Percentiles rank a stretch among this genome's conserved stretches.
Conservation (phyloP, 768 basidiomycete species). For the Amanita molliuscula region DNA sequence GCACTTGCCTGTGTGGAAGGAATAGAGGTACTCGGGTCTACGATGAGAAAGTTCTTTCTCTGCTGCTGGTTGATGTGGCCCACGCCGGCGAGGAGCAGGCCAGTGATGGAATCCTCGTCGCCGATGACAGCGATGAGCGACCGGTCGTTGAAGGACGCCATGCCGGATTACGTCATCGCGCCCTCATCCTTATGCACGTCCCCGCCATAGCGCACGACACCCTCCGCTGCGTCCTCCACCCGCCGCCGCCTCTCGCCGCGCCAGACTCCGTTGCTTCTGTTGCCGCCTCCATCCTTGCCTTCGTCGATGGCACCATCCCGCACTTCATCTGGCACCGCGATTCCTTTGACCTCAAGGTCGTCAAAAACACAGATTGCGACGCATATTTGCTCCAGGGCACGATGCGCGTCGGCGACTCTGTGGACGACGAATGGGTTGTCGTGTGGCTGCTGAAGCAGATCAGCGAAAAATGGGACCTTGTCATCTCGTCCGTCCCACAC, state of each 20-base stretch:
- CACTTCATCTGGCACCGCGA: conserved; percentile 80
- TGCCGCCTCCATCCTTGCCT: conserved; percentile 54
- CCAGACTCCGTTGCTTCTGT: conserved; percentile 52
- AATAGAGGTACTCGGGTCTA: conserved; percentile 66
- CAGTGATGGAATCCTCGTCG: conserved; percentile 99
- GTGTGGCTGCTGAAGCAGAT: conserved; percentile 84
- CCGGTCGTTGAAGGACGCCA: conserved; percentile 60
- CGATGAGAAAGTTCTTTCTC: conserved; percentile 97
- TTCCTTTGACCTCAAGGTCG: conserved; percentile 67
- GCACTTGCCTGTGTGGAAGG: neutral
- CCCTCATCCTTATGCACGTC: no score
- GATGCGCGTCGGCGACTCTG: conserved; percentile 88
- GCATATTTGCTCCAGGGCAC: conserved; percentile 65
- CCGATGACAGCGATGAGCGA: conserved; percentile 92
- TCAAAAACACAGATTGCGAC: conserved; percentile 30
- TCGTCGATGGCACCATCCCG: conserved; percentile 42
- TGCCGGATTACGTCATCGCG: conserved; percentile 27
- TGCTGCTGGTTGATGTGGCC: conserved; percentile 85
- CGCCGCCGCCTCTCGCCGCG: conserved; percentile 41
- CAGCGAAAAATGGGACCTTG: conserved; percentile 69
- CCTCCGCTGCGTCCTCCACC: conserved; percentile 67
- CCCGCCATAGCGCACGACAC: conserved; percentile 84
- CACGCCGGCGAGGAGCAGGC: conserved; percentile 88
- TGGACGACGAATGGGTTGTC: conserved; percentile 97
- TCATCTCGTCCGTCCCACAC: conserved; percentile 49